A percentile compares a stretch with the other conserved stretches of the same genome.
Conservation (phyloP, 441 rosid species). For the Gossypium davidsonii region DNA sequence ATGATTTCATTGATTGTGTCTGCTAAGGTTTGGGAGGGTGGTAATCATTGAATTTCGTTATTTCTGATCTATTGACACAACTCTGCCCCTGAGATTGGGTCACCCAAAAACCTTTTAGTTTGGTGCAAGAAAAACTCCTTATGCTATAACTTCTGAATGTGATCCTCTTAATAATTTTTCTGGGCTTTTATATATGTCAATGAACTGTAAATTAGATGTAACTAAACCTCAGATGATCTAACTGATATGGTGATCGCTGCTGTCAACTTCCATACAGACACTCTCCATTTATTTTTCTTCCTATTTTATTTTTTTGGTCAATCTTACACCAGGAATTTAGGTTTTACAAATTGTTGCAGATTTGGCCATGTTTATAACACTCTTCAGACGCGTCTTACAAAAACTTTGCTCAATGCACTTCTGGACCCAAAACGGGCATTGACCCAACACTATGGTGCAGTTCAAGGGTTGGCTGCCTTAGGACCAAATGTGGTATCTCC, state of each 20-base stretch:
- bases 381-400: conserved; percentile 87
- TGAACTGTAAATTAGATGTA: not conserved
- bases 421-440: conserved; percentile 77
- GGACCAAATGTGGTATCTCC: conserved; percentile 77
- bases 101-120: not conserved
- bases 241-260: not conserved
- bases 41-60: not conserved
- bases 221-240: not conserved
- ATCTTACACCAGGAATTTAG: conserved; percentile 18
- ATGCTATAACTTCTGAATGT: not conserved
- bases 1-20: not conserved
- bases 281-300: not conserved
- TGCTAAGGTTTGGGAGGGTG: not conserved
- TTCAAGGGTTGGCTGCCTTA: conserved; percentile 85
- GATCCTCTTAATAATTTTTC: not conserved
- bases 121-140: not conserved
- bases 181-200: not conserved
- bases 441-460: conserved; percentile 91
- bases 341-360: conserved; percentile 35
- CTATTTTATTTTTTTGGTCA: not conserved
- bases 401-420: conserved; percentile 73
- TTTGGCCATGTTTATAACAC: conserved; percentile 68
- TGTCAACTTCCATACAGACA: not conserved
- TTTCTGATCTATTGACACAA: not conserved
- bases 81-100: not conserved